Percentiles rank a stretch among this genome's conserved stretches.
Evolutionary conservation across 2,329 filamentous ascomycete genomes (phyloP).

Genomic region (Seiridium cupressi): DNA sequence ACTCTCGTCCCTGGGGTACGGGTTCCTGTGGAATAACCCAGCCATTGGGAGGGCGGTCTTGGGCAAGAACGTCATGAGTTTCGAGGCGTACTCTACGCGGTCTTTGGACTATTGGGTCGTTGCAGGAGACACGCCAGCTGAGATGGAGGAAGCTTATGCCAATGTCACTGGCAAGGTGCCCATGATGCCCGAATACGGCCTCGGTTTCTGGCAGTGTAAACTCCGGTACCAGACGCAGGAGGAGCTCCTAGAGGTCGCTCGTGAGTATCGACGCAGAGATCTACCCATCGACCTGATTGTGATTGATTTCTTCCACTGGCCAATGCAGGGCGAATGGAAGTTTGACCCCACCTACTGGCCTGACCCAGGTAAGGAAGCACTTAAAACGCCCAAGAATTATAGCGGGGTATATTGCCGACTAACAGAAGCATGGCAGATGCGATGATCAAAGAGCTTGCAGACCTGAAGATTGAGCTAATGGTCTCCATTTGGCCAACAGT

Average conservation of each 20-base stretch:
- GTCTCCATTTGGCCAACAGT: slow-evolving; percentile 70
- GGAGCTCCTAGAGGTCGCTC: slow-evolving; percentile 57
- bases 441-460: slow-evolving; percentile 61
- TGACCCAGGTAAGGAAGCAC: slow-evolving; percentile 47
- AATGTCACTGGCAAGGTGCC: slow-evolving; percentile 57
- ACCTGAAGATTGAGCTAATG: slow-evolving; percentile 63
- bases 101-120: slow-evolving; percentile 65
- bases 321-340: slow-evolving; percentile 64
- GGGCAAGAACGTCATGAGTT: slow-evolving; percentile 59
- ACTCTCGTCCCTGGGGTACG: slow-evolving; percentile 59
- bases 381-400: background rate
- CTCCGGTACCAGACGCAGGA: slow-evolving; percentile 65
- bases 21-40: slow-evolving; percentile 67
- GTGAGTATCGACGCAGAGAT: slow-evolving; percentile 54
- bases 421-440: slow-evolving; percentile 36
- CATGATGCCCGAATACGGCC: slow-evolving; percentile 67
- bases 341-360: slow-evolving; percentile 66
- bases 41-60: slow-evolving; percentile 59
- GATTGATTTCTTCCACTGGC: slow-evolving; percentile 68
- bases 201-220: slow-evolving; percentile 70
- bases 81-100: slow-evolving; percentile 58
- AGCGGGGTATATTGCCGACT: background rate
- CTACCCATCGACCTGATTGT: slow-evolving; percentile 66
- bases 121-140: slow-evolving; percentile 50
- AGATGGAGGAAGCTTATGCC: slow-evolving; percentile 57